Base-by-base conservation (phyloP, 2,329 filamentous ascomycete species). In the Aspergillus hiratsukae region DNA sequence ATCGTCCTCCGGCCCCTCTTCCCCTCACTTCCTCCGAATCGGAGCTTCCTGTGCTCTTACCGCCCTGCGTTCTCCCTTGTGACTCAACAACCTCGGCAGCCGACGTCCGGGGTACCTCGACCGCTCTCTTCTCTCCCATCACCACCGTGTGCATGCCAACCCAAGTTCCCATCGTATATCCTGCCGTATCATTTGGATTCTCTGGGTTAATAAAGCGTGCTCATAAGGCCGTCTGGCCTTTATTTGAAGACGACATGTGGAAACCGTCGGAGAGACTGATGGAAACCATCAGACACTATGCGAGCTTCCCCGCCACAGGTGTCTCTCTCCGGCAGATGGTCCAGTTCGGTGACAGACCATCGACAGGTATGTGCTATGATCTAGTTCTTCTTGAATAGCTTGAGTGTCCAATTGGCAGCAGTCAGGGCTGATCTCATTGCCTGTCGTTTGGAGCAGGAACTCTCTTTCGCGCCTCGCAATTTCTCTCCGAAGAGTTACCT, bases 261-360 rank as follows among this genome's bases (percentile, higher is more conserved):
- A 96, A 88, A 81, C 88, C 87, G 74, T 89, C 89, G 61, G 89
- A 92, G 76, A 84, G 85, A 79, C 78, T 97, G 86, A 94, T 96
- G 90, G 89, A 94, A 68, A 96, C 89, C 81, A 97, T 97, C 87
- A 87, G 88, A 76, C 91, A 97, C 79, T 97, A 97, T 83, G 90
- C 91, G 75, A 91, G 87, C 77, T 99, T 97, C 76, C 94, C 94
- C 63, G 94, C 94, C 59, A 99, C 94, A 14, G 94, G 94, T 69
- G 90, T 95, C 68, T 97, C 92, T 73, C 82, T 99, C 76, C 86
- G 94, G 74, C 94, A 99, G 82, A 99, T 99, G 94, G 93, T 97
- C 57, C 93, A 97, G 76, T 97, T 97, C 75, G 93, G 93, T 71
- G 91, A 96, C 80, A 90, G 87, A 74, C 92, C 93, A 53, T 97